Percentiles rank a stretch among this genome's conserved stretches.
Evolutionary conservation across 352 stramenopile species (phyloP).

Genomic region (Plasmopara muralis): DNA sequence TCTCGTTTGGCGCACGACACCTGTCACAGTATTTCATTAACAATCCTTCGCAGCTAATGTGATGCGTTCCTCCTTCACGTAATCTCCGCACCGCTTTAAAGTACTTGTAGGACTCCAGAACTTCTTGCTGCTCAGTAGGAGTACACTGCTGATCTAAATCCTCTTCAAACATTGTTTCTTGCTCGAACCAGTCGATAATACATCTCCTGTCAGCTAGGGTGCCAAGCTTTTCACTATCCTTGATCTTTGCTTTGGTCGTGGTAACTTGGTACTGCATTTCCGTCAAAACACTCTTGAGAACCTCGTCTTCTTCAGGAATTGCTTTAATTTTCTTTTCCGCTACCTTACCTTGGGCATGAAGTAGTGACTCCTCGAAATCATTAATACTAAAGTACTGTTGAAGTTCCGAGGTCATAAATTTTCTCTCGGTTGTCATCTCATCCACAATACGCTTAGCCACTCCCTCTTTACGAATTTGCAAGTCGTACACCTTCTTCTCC

Average conservation of each 20-base stretch:
- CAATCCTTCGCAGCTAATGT: constrained; percentile 42
- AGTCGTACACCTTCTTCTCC: constrained; percentile 90
- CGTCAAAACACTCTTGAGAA: constrained; percentile 44
- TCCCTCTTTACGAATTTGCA: constrained; percentile 87
- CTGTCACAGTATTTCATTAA: constrained; percentile 45
- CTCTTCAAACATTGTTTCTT: constrained; percentile 89
- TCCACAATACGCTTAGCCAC: constrained; percentile 87
- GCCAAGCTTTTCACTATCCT: background rate
- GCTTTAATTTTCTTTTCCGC: constrained; percentile 19
- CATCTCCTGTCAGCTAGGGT: constrained; percentile 26
- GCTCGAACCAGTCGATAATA: constrained; percentile 83
- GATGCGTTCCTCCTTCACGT: constrained; percentile 23
- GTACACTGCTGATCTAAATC: constrained; percentile 75
- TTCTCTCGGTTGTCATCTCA: constrained; percentile 75
- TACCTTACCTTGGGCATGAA: constrained; percentile 29
- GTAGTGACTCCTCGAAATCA: constrained; percentile 70
- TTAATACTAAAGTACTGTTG: constrained; percentile 83
- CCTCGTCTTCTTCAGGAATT: constrained; percentile 40
- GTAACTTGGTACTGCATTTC: constrained; percentile 30
- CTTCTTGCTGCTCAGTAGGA: constrained; percentile 59
- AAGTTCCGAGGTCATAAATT: constrained; percentile 74
- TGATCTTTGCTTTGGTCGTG: background rate
- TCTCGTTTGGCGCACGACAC: constrained; percentile 55
- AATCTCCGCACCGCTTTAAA: constrained; percentile 58
- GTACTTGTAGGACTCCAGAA: constrained; percentile 64